These are phyloP conservation scores for Diaporthe sp. DNA, from an alignment of 2,329 filamentous ascomycete species.

Conservation along the genomic window DNA sequence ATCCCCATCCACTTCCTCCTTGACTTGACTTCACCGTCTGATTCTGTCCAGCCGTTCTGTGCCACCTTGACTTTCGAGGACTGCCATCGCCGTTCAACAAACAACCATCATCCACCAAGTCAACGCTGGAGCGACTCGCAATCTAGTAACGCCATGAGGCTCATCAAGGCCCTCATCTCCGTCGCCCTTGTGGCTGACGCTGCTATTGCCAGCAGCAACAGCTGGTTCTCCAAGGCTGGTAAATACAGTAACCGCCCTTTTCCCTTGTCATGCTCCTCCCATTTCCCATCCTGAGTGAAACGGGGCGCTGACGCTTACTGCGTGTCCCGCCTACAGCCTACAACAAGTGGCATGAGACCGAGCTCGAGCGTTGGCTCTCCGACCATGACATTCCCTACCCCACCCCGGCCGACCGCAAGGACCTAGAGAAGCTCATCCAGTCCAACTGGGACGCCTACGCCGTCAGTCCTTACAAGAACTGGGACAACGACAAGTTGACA, in stretches of 20 bases:
- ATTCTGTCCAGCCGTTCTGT: neutral
- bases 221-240: conserved; percentile 91
- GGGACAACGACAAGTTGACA: conserved; percentile 78
- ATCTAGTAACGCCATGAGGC: conserved; percentile 77
- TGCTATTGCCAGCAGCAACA: conserved; percentile 72
- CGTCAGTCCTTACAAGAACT: conserved; percentile 80
- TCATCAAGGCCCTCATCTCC: conserved; percentile 78
- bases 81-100: neutral
- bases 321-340: conserved; percentile 73
- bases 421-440: conserved; percentile 91
- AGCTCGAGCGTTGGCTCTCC: conserved; percentile 96
- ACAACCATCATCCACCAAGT: neutral
- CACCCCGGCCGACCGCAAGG: conserved; percentile 90
- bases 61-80: neutral
- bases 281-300: neutral
- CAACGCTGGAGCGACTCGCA: neutral
- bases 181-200: conserved; percentile 79
- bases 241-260: conserved; percentile 53
- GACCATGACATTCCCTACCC: conserved; percentile 94
- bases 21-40: neutral
- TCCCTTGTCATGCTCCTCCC: conserved; percentile 27
- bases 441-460: conserved; percentile 89
- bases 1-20: conserved; percentile 10
- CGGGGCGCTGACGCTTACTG: conserved; percentile 45
- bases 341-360: conserved; percentile 99